Base-by-base conservation (phyloP, 176 grass and related monocot species). In the Echinochloa phyllopogon region DNA sequence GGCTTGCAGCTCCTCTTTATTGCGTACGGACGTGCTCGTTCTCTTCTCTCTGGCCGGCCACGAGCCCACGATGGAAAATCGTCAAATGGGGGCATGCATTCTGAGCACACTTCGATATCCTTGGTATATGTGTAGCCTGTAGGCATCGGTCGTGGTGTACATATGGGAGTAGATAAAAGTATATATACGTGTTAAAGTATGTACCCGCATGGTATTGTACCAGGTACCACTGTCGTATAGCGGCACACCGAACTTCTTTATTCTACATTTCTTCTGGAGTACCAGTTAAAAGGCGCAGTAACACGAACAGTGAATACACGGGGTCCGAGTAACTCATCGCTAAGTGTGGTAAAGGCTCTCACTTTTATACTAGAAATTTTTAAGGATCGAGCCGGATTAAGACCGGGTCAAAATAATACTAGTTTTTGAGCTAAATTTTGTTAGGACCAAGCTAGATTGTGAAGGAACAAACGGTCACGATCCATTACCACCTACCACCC, bases 51-150 rank as follows among this genome's bases (percentile, higher is more conserved):
- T 67, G 43, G 74, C 75, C 59, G 74, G 73, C 75, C 59, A 79
- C 80, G 50, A 83, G 74, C 65, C 75, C 59, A 79, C 80, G 50
- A 83, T 69, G 12, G 70, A 67, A 67, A 83, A 69, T 69, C 21
- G 10, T 51, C 17, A 6, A 78, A 50, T 72, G 72, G 25, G 50
- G 48, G 15, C 79, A 74, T 73, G 73, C 79, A 65, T 61, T 61
- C 85, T 27, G 0, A 33, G 44, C 52, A 84, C 51, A 68, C 51
- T 69, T 75, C 63, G 50, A 21, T 67, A 44, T 14, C 66, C 57
- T 85, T 49, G 79, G 53, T 40, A 50, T 78, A 86, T 57, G 77
- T 82, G 77, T 82, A 52, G 10, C 49, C 40, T 77, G 72, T 82
- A 53, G 7, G 74, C 79, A 59, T 60, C 17, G n/a, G n/a, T 65